Evolutionary conservation across 208 protist genomes (phyloP).

Genomic region (Crithidia mellificae): DNA sequence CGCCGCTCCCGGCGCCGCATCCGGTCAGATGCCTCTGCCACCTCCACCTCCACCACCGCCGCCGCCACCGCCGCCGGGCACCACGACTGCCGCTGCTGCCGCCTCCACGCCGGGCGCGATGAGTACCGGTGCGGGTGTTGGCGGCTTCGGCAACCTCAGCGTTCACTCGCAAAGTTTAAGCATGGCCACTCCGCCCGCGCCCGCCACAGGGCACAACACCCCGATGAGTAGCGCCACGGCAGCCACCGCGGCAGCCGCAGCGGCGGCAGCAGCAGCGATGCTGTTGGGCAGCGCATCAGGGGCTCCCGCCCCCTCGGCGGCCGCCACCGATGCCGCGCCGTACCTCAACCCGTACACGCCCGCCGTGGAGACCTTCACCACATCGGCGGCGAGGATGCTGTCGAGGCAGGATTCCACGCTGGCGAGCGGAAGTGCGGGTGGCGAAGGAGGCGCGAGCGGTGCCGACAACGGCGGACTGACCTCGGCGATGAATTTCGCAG

Average conservation of each 20-base stretch:
- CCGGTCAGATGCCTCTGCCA: too few species aligned
- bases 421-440: neutral
- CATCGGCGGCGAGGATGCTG: slow-evolving; percentile 25
- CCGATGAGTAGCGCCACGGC: slow-evolving; percentile 3
- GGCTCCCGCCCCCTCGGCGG: neutral
- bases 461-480: neutral
- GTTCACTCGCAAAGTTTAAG: neutral
- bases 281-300: neutral
- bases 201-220: neutral
- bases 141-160: neutral
- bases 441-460: neutral
- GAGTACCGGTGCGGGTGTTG: too few species aligned
- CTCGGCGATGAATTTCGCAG: neutral
- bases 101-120: neutral
- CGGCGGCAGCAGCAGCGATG: neutral
- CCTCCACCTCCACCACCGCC: slow-evolving; percentile 15
- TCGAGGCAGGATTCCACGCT: slow-evolving; percentile 2
- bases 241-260: neutral
- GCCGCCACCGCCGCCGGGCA: neutral
- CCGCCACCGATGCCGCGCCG: neutral
- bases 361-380: slow-evolving; percentile 28
- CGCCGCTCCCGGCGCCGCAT: slow-evolving; percentile 5
- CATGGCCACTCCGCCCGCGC: slow-evolving; percentile 5
- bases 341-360: neutral
- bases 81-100: too few species aligned